Evolutionary conservation across 1,139 yeast species (phyloP), one percentile per base, ranked within the genome.

Genomic region (Tardiomyces blankii): DNA sequence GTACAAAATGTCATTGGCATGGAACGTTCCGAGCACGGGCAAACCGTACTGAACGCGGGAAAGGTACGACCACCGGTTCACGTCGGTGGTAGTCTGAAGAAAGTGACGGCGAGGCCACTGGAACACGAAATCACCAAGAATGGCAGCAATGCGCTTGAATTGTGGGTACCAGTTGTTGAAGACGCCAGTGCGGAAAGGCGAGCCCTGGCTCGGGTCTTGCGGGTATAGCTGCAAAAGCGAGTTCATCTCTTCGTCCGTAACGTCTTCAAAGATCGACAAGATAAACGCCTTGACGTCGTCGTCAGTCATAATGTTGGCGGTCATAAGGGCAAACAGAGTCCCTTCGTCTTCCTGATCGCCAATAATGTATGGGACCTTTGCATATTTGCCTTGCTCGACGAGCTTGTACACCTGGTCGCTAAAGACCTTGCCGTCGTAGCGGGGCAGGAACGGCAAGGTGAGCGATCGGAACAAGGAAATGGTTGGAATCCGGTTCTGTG

Each of bases 261-360:
- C 42, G 18, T 51, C 43, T n/a, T 41, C 25, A 14, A 53, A 42
- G 7, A 52, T 16, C 19, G 16, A 23, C 16, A 18, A 19, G 13
- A 50, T 28, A 39, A 45, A 51, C 11, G 38, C 43, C 13, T 40
- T 38, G 11, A 48, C 48, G 9, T 49, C 48, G 5, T 42, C 42
- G 9, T 44, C 47, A 2, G 53, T 44, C 1, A 49, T 46, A 6
- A 46, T 38, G 38, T 51, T 50, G 12, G 33, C 23, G 18, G 46
- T 41, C 1, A 44, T 23, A 11, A 48, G 35, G 2, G 51, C 46
- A 38, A 55, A 52, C 3, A 50, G 2, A 1, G 59, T 49, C 2
- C 59, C 59, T 35, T 55, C 59, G 40, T 55, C 59, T 42, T 50
- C 48, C 33, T 50, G 46, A 27, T 43, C 46, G 7, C 59, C 59